Percentiles rank a stretch among this genome's conserved stretches.
Evolutionary conservation across 2,329 filamentous ascomycete genomes (phyloP).

Genomic region (Colletotrichum coccodes): DNA sequence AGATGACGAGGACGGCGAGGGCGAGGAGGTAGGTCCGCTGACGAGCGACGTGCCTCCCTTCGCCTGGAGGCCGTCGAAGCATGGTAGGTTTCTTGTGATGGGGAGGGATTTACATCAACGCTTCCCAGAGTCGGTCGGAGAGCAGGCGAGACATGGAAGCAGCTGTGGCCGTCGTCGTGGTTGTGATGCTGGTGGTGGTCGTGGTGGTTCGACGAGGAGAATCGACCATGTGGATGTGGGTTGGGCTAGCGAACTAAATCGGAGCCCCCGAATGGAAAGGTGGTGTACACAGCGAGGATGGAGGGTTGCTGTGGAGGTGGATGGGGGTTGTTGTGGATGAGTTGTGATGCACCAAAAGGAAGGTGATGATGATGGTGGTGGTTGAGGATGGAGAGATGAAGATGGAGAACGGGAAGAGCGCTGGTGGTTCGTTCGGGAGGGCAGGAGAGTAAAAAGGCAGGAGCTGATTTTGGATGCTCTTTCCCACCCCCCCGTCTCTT

Average conservation of each 20-base stretch:
- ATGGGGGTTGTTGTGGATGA: not conserved
- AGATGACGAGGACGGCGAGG: conserved; percentile 67
- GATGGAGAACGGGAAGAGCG: not conserved
- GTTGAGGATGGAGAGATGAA: conserved; percentile 2
- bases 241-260: conserved; percentile 29
- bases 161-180: conserved; percentile 2
- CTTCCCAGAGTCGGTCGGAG: conserved; percentile 17
- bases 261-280: conserved; percentile 16
- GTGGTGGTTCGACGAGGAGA: conserved; percentile 14
- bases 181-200: not conserved
- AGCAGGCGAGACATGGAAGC: conserved; percentile 33
- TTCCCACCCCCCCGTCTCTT: not conserved
- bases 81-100: conserved; percentile 48
- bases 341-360: not conserved
- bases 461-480: conserved; percentile 4
- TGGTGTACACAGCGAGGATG: not conserved
- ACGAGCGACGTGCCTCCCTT: conserved; percentile 59
- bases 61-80: conserved; percentile 73
- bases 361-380: not conserved
- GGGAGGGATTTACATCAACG: conserved; percentile 33
- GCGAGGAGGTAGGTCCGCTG: conserved; percentile 62
- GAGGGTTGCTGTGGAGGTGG: conserved; percentile 4
- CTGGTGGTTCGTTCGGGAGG: conserved; percentile 17
- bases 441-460: not conserved
- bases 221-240: conserved; percentile 29